phyloP scores from a whole-genome alignment of 2,329 filamentous ascomycete species.

The Trichoderma harzianum region DNA sequence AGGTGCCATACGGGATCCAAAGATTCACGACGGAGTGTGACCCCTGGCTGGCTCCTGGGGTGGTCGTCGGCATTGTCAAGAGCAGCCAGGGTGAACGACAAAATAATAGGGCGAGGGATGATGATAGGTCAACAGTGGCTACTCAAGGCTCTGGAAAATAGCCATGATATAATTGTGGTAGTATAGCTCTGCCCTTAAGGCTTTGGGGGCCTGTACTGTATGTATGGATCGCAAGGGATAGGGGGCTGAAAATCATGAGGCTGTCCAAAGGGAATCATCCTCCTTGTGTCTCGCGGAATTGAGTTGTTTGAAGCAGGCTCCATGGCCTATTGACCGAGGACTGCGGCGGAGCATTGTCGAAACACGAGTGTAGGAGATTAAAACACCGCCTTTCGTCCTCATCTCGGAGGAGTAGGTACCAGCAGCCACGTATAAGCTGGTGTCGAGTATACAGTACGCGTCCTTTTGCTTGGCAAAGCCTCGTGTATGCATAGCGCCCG shows the following conservation, averaged over 20 bases:
- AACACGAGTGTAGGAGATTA: background rate
- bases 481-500: background rate
- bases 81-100: background rate
- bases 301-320: background rate
- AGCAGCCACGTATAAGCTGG: background rate
- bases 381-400: background rate
- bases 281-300: background rate
- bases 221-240: background rate
- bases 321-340: background rate
- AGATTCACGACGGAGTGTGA: conserved; percentile 8
- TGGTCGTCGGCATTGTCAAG: conserved; percentile 3
- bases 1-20: conserved; percentile 13
- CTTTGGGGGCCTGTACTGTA: background rate
- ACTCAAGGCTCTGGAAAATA: conserved; percentile 15
- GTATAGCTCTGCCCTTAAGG: background rate
- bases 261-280: background rate
- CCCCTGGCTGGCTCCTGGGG: conserved; percentile 7
- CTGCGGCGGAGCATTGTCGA: background rate
- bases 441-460: background rate
- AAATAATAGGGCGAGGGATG: background rate
- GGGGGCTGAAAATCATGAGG: background rate
- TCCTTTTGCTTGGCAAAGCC: background rate
- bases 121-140: conserved; percentile 13
- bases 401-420: background rate
- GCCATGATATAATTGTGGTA: background rate